Base-by-base conservation (phyloP, 148 eudicot species). In the Rhododendron henanense region DNA sequence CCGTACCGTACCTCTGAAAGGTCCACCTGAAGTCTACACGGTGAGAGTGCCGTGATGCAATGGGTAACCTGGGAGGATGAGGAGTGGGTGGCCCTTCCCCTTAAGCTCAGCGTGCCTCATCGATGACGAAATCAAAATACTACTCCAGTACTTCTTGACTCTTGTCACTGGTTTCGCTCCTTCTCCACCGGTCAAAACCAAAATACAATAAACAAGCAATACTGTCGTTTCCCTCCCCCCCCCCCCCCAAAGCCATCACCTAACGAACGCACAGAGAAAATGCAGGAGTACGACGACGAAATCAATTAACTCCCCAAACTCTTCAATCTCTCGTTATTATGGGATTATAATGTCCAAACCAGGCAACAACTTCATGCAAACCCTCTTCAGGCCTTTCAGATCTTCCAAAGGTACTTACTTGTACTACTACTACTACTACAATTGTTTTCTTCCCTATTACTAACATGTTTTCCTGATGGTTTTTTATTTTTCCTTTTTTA, bases 301-400 rank as follows among this genome's bases (percentile, higher is more conserved):
- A 9, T 65, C 28, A n/a, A n/a, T 10, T 65, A 23, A 25, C 25
- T 21, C 28, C 61, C 5, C 23, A 23, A 25, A 5, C 55, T 14
- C 76, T 59, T n/a, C 81, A 25, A 16, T 28, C 23, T 18, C 37
- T 47, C 5, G 80, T 87, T 69, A 84, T 87, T 69, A 84, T 81
- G 86, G 87, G 31, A 5, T 45, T 44, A 79, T 79, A 57, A 90
- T 90, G 92, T 48, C n/a, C n/a, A 94, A 89, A 83, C 31, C 89
- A 65, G 84, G 82, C 63, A 77, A 76, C 73, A 82, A 81, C 48
- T 85, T 93, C 82, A 15, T 94, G 11, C 83, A 55, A 61, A 78
- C 18, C 15, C 86, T 94, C 73, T 19, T 93, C 84, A 94, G 90
- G 76, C 87, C 91, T 67, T 92, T 93, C 86, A 85, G 81, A 53